These are phyloP conservation scores for Stentor roeselii DNA, from an alignment of 73 alveolate species.

Conservation along the genomic window DNA sequence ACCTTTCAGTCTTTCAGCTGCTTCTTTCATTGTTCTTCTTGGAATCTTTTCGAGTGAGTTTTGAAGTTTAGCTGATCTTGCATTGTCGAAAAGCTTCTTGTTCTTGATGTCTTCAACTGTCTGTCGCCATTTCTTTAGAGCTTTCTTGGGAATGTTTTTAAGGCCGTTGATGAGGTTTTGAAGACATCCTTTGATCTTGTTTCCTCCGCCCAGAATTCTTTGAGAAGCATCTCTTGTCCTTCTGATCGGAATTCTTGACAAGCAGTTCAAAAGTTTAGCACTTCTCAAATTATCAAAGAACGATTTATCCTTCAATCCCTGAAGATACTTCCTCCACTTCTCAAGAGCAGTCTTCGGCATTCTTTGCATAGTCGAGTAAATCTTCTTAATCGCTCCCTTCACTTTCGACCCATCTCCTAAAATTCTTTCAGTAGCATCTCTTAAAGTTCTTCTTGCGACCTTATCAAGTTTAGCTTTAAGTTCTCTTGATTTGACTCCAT, in stretches of 20 bases:
- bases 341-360: background rate
- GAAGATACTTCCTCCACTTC: background rate
- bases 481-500: background rate
- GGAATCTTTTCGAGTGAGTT: background rate
- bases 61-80: background rate
- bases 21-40: background rate
- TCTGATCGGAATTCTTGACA: background rate
- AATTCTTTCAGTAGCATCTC: constrained; percentile 1
- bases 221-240: background rate
- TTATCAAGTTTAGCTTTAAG: background rate
- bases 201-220: background rate
- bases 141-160: background rate
- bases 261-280: background rate
- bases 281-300: background rate
- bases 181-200: background rate
- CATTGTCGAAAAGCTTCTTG: background rate
- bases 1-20: background rate
- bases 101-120: background rate
- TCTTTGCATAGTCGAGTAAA: background rate
- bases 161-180: background rate
- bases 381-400: background rate
- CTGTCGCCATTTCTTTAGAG: background rate
- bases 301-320: background rate
- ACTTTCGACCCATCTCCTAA: background rate
- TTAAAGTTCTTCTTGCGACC: background rate